A percentile compares a stretch with the other conserved stretches of the same genome.
Evolutionary conservation across 2,329 filamentous ascomycete species (phyloP).

Genomic region (Penicillium sp.): DNA sequence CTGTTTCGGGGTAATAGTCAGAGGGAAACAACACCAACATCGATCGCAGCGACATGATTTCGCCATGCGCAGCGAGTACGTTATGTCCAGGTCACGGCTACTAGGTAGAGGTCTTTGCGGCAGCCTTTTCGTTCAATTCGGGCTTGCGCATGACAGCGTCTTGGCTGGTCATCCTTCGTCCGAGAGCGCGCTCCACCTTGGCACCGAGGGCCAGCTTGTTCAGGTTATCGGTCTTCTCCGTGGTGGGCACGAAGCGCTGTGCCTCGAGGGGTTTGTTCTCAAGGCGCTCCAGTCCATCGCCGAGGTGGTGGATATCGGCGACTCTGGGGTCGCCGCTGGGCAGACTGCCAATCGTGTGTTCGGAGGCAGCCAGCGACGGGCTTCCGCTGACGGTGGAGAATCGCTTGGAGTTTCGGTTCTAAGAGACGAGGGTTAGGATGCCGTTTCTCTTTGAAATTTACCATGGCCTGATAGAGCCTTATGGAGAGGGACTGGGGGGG

Average conservation of each 20-base stretch:
- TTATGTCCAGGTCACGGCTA: neutral
- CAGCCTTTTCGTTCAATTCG: constrained; percentile 42
- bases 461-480: neutral
- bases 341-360: constrained; percentile 42
- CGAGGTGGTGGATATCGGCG: constrained; percentile 71
- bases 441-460: neutral
- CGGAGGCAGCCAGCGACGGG: constrained; percentile 47
- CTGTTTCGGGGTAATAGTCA: constrained; percentile 1
- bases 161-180: constrained; percentile 80
- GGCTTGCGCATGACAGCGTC: constrained; percentile 76
- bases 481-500: constrained; percentile 6
- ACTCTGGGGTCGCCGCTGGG: constrained; percentile 52
- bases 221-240: constrained; percentile 77
- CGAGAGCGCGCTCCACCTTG: constrained; percentile 84
- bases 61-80: neutral
- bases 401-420: constrained; percentile 53
- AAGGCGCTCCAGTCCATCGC: constrained; percentile 77
- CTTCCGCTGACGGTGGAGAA: constrained; percentile 53
- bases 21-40: constrained; percentile 10
- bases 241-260: constrained; percentile 76
- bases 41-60: neutral
- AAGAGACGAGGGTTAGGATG: constrained; percentile 10
- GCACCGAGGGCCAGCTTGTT: constrained; percentile 84
- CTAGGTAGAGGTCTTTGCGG: constrained; percentile 20
- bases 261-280: constrained; percentile 81